A percentile compares a stretch with the other conserved stretches of the same genome.
Conservation (phyloP, 2,329 filamentous ascomycete genomes). For the Blastomyces silverae region DNA sequence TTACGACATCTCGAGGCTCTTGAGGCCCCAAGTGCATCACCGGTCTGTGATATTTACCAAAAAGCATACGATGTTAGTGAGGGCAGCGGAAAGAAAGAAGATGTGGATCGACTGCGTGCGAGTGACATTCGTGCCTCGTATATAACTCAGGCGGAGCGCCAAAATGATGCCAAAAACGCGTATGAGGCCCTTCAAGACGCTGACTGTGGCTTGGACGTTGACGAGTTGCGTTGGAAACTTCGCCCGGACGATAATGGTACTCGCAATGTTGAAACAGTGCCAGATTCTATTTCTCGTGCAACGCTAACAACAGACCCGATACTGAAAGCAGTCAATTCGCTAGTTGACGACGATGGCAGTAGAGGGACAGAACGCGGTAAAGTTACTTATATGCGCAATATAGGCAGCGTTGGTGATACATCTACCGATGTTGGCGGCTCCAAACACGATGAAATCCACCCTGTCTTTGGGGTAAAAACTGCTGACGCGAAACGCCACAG, state of each 20-base stretch:
- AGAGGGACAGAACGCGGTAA: background rate
- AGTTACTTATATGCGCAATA: background rate
- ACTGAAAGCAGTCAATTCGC: background rate
- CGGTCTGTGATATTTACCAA: background rate
- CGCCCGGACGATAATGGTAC: background rate
- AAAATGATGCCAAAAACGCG: slow-evolving; percentile 18
- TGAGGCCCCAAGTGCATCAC: background rate
- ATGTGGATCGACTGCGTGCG: slow-evolving; percentile 32
- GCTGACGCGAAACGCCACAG: background rate
- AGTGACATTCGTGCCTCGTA: slow-evolving; percentile 35
- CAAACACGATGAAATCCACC: background rate
- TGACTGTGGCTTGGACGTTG: slow-evolving; percentile 21
- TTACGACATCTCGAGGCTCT: background rate
- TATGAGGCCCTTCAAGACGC: slow-evolving; percentile 14
- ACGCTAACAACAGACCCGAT: background rate
- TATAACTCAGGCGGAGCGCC: slow-evolving; percentile 23
- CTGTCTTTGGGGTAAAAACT: slow-evolving; percentile 5
- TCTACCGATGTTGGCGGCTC: background rate
- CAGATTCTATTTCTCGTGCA: background rate
- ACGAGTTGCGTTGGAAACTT: slow-evolving; percentile 21
- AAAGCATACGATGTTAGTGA: background rate
- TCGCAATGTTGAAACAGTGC: background rate
- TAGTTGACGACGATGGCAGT: background rate
- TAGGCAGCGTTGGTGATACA: background rate
- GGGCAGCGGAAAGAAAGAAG: slow-evolving; percentile 19